phyloP scores from a whole-genome alignment of 169 alveolate species.

The Babesia ovis region DNA sequence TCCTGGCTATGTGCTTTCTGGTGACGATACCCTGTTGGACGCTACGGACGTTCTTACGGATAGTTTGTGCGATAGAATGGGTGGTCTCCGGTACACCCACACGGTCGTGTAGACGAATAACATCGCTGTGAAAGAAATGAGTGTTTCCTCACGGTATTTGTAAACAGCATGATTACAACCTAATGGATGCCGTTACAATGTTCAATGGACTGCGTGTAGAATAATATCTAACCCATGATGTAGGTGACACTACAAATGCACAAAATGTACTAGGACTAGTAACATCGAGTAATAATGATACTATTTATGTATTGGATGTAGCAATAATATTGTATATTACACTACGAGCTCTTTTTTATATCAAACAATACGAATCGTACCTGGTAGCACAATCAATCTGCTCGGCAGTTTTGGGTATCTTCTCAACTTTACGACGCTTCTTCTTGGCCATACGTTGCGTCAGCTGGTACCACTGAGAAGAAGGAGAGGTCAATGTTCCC shows the following conservation, averaged over 20 bases:
- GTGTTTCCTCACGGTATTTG: background rate
- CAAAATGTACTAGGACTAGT: too few species aligned
- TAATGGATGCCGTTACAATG: background rate
- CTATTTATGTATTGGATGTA: too few species aligned
- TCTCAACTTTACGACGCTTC: conserved; percentile 66
- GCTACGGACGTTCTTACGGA: conserved; percentile 66
- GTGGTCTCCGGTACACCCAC: conserved; percentile 82
- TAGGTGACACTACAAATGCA: too few species aligned
- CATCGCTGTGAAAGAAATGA: conserved; percentile 29
- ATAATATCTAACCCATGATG: too few species aligned
- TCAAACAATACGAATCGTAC: too few species aligned
- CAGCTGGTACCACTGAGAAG: conserved; percentile 6
- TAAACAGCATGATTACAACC: background rate
- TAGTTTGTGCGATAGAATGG: conserved; percentile 76
- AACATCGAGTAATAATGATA: too few species aligned
- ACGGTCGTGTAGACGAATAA: conserved; percentile 77
- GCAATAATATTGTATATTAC: background rate
- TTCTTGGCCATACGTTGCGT: conserved; percentile 65
- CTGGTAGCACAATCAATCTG: conserved; percentile 55
- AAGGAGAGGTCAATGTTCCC: background rate
- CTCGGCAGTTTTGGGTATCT: conserved; percentile 50
- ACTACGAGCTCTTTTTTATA: background rate
- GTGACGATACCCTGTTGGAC: conserved; percentile 73
- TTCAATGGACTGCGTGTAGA: too few species aligned
- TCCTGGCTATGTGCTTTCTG: conserved; percentile 75